A percentile compares a stretch with the other conserved stretches of the same genome.
These are phyloP conservation scores for Vanrija sp. DNA, from an alignment of 1,284 basidiomycete genomes.

Conservation along the genomic window DNA sequence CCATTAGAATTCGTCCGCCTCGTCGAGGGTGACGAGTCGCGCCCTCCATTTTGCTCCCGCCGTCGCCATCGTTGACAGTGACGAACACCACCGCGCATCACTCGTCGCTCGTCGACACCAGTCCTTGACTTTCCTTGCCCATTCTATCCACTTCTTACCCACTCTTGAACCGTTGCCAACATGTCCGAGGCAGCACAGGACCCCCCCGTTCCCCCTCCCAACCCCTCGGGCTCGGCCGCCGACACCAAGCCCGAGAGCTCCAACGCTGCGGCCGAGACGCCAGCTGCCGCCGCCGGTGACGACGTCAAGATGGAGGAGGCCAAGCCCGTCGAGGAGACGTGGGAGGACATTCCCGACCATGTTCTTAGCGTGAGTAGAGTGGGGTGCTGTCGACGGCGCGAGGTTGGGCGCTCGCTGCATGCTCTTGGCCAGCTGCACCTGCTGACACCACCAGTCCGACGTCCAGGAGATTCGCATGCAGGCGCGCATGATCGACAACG, in stretches of 20 bases:
- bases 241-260: conserved; percentile 12
- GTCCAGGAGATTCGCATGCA: conserved; percentile 63
- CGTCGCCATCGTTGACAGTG: no score
- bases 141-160: not conserved
- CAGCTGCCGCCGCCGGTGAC: conserved; percentile 12
- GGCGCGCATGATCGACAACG: conserved; percentile 87
- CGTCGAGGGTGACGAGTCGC: no score
- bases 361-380: conserved; percentile 36
- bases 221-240: not conserved
- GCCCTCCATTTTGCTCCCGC: no score
- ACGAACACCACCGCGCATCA: not conserved
- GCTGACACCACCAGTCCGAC: conserved; percentile 13
- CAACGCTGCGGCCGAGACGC: conserved; percentile 8
- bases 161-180: not conserved
- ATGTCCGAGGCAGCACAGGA: conserved; percentile 19
- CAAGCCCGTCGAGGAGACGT: conserved; percentile 37
- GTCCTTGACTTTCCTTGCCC: not conserved
- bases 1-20: no score
- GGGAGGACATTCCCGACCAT: conserved; percentile 46
- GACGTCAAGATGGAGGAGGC: conserved; percentile 21
- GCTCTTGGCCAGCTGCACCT: no score
- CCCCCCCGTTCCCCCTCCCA: conserved; percentile 17
- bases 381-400: not conserved
- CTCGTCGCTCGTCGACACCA: not conserved
- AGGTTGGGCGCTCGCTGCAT: not conserved